These are phyloP conservation scores for Fusarium nanum DNA, from an alignment of 2,329 filamentous ascomycete species.

Conservation along the genomic window DNA sequence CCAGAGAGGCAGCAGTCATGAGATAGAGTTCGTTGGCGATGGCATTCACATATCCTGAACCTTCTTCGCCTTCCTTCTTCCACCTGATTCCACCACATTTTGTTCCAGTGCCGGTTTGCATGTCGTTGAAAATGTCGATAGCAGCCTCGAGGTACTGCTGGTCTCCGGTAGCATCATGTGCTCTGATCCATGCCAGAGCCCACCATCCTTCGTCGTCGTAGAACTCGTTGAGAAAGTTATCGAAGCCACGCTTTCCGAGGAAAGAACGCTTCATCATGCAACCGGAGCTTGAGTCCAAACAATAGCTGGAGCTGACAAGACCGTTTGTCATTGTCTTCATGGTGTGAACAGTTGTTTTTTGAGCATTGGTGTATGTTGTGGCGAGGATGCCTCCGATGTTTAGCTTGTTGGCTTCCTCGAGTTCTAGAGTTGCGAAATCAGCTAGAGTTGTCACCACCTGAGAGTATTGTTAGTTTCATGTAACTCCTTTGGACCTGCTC, in stretches of 20 bases:
- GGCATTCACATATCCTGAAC: conserved; percentile 60
- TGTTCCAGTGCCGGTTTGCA: conserved; percentile 60
- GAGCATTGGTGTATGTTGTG: conserved; percentile 61
- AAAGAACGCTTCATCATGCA: conserved; percentile 52
- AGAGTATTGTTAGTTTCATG: conserved; percentile 5
- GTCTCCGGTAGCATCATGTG: conserved; percentile 66
- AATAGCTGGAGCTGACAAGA: conserved; percentile 55
- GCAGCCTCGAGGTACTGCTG: conserved; percentile 65
- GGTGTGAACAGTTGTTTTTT: conserved; percentile 53
- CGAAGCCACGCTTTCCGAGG: conserved; percentile 48
- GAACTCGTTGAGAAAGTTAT: conserved; percentile 62
- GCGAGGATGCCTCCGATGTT: conserved; percentile 55
- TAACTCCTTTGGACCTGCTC: neutral
- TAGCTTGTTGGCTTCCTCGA: conserved; percentile 51
- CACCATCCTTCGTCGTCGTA: conserved; percentile 75
- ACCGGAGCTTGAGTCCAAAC: conserved; percentile 44
- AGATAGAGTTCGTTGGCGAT: conserved; percentile 70
- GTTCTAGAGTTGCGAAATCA: conserved; percentile 60
- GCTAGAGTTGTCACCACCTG: conserved; percentile 67
- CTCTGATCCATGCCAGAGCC: conserved; percentile 68
- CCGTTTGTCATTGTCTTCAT: conserved; percentile 55
- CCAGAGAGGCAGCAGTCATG: conserved; percentile 63
- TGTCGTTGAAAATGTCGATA: conserved; percentile 66
- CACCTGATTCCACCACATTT: conserved; percentile 68
- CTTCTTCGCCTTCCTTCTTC: conserved; percentile 59